Evolutionary conservation across 1,284 basidiomycete species (phyloP), one percentile per base, ranked within the genome.

Genomic region (Malassezia psittaci): DNA sequence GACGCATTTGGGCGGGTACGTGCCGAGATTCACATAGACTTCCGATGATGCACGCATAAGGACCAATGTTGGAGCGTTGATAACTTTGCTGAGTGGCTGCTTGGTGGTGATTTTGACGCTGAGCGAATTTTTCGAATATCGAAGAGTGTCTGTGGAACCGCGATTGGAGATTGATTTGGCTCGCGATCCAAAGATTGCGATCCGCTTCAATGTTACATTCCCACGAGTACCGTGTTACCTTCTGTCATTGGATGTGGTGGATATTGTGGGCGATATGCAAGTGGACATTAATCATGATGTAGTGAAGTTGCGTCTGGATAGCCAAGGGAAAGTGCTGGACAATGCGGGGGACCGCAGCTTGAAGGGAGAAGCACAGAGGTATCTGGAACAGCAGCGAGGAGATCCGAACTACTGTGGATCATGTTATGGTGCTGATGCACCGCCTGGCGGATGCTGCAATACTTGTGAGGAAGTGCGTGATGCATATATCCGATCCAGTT

Each of bases 91-190:
- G 61, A 89, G 91, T 51, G 84, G 88, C 60, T 85, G 87, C 51
- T 86, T 99, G 72, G 98, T 99, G 75, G 75, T 90, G 63, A 81
- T 88, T 32, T 88, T 96, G 66, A 87, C 89, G 16, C 81, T 86
- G 48, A 86, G 94, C 77, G 94, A 98, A 76, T 96, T 90, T 76
- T 77, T 96, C 76, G 91, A 98, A 79, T 99, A 96, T 76, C 83
- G 91, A 58, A 82, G 83, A 61, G 82, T 96, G 40, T 83, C 82
- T 54, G 42, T 65, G 46, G 59, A 63, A 29, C 64, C 63, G 79
- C 88, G 62, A 46, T 68, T 70, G 44, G 61, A 69, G 52, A 63
- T 69, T 15, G 94, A 99, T 80, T 83, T 85, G 75, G 89, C 87
- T 67, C 80, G 94, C 72, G 93, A 91, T 47, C 90, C 98, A 79